phyloP scores from a whole-genome alignment of 306 rosid species.

The Lagenaria siceraria region DNA sequence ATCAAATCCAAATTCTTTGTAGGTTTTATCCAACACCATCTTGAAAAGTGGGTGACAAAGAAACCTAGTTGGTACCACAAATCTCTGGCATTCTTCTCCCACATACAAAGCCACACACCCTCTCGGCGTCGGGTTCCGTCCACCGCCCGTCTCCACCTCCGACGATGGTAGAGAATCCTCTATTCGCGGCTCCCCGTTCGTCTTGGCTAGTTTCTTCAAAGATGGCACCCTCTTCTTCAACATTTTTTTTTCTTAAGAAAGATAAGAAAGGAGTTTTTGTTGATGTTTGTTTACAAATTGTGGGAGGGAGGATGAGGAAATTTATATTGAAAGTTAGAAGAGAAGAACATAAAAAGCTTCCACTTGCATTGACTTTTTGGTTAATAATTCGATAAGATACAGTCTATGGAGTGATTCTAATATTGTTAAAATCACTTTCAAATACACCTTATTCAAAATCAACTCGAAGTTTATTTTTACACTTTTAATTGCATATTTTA shows the following conservation, averaged over 20 bases:
- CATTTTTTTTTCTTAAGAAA: slow-evolving; percentile 22
- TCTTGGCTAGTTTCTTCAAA: slow-evolving; percentile 53
- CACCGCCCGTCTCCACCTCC: neutral
- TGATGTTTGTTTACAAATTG: neutral
- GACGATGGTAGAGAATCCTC: slow-evolving; percentile 29
- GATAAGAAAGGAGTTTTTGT: neutral
- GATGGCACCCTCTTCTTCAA: slow-evolving; percentile 47
- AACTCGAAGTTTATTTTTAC: too few species aligned
- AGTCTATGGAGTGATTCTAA: neutral
- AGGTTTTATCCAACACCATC: slow-evolving; percentile 68
- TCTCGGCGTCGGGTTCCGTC: slow-evolving; percentile 33
- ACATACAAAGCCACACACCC: slow-evolving; percentile 73
- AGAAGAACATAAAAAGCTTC: neutral
- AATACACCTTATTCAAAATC: too few species aligned
- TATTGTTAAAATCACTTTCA: too few species aligned
- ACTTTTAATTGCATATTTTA: too few species aligned
- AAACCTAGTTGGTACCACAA: slow-evolving; percentile 61
- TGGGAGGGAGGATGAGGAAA: neutral
- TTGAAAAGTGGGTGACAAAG: slow-evolving; percentile 84
- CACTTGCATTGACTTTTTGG: neutral
- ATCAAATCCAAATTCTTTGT: slow-evolving; percentile 68
- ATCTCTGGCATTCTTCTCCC: slow-evolving; percentile 56
- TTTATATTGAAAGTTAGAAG: neutral
- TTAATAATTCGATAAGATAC: neutral
- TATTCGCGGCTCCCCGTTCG: slow-evolving; percentile 11